Percentiles rank a stretch among this genome's conserved stretches.
phyloP scores from a whole-genome alignment of 2,329 filamentous ascomycete genomes.

The Westerdykella sp. region DNA sequence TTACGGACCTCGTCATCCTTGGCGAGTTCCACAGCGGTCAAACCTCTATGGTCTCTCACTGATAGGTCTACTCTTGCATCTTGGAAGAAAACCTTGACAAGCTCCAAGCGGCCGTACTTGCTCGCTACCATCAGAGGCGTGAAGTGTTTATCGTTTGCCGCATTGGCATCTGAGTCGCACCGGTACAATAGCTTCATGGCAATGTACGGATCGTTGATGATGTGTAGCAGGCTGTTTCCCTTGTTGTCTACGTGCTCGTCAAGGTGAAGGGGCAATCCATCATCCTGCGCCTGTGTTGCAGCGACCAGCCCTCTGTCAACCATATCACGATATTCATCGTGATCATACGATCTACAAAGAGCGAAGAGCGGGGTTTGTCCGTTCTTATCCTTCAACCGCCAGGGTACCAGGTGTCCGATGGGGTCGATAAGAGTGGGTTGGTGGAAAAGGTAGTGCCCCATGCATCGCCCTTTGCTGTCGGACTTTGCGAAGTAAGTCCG shows the following conservation, averaged over 20 bases:
- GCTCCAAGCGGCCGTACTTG: slow-evolving; percentile 93
- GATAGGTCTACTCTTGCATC: slow-evolving; percentile 82
- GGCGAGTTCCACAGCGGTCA: slow-evolving; percentile 91
- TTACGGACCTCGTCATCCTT: slow-evolving; percentile 98
- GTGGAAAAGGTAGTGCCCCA: slow-evolving; percentile 95
- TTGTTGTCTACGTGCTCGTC: slow-evolving; percentile 91
- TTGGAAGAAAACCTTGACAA: slow-evolving; percentile 80
- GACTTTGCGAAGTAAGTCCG: slow-evolving; percentile 65
- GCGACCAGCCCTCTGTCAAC: slow-evolving; percentile 72
- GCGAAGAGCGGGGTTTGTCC: slow-evolving; percentile 97
- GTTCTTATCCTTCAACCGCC: slow-evolving; percentile 89
- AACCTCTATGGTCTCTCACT: slow-evolving; percentile 74
- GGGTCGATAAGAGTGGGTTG: slow-evolving; percentile 71
- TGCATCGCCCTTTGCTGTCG: slow-evolving; percentile 79
- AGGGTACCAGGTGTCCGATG: slow-evolving; percentile 74
- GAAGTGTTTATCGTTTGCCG: slow-evolving; percentile 89
- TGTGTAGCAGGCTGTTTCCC: slow-evolving; percentile 92
- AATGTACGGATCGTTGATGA: slow-evolving; percentile 79
- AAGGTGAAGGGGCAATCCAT: slow-evolving; percentile 74
- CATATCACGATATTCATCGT: slow-evolving; percentile 80
- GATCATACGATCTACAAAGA: slow-evolving; percentile 90
- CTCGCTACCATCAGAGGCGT: slow-evolving; percentile 97
- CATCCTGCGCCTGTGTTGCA: slow-evolving; percentile 67
- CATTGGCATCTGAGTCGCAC: slow-evolving; percentile 94
- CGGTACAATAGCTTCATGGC: slow-evolving; percentile 68